Evolutionary conservation across 2,329 filamentous ascomycete species (phyloP).

Genomic region (Fusarium praegraminearum): DNA sequence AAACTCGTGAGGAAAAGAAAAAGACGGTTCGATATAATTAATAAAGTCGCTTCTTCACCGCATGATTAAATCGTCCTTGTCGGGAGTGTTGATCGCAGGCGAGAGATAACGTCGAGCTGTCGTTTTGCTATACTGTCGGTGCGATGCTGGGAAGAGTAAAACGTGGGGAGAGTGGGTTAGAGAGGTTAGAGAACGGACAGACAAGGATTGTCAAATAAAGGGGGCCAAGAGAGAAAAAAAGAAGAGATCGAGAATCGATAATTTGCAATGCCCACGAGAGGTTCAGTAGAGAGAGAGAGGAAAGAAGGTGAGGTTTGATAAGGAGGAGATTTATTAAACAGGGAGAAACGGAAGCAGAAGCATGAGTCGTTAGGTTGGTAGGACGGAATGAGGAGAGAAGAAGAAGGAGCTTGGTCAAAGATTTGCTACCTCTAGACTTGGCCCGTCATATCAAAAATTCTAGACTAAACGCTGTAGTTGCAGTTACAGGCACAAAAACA

Average conservation of each 20-base stretch:
- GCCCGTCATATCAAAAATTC: background rate
- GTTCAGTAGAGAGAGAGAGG: background rate
- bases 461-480: constrained; percentile 4
- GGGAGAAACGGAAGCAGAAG: constrained; percentile 20
- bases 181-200: constrained; percentile 38
- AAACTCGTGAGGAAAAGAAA: constrained; percentile 8
- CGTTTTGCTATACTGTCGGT: constrained; percentile 13
- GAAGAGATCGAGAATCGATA: constrained; percentile 5
- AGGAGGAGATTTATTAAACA: constrained; percentile 1
- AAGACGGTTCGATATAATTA: constrained; percentile 10
- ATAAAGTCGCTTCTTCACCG: constrained; percentile 31
- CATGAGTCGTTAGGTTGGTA: constrained; percentile 18
- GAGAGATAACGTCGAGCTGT: constrained; percentile 31
- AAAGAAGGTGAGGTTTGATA: background rate
- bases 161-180: constrained; percentile 34
- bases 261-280: background rate
- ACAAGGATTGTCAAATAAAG: constrained; percentile 42
- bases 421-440: constrained; percentile 7
- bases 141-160: constrained; percentile 9
- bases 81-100: constrained; percentile 9
- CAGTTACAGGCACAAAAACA: constrained; percentile 9
- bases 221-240: constrained; percentile 4
- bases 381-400: constrained; percentile 31
- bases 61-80: constrained; percentile 26
- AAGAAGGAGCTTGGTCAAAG: constrained; percentile 22